Percentiles rank a stretch among this genome's conserved stretches.
Evolutionary conservation across 139 green algal species (phyloP).

Genomic region (Volvox reticuliferus): DNA sequence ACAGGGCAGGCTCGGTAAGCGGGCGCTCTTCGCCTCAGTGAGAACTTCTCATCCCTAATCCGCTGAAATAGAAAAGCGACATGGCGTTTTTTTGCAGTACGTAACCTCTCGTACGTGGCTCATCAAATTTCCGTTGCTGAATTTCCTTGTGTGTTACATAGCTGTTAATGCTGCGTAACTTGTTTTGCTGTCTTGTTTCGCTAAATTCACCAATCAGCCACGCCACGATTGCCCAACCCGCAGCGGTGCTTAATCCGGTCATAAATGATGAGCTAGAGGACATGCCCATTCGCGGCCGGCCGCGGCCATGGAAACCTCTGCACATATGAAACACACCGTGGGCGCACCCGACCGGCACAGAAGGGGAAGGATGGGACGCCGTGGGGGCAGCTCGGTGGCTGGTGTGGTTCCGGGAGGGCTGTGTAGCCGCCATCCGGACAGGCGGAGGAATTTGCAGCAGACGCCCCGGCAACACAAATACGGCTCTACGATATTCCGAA

Average conservation of each 20-base stretch:
- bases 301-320: not conserved
- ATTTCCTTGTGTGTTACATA: not conserved
- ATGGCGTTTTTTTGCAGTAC: not conserved
- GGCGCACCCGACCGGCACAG: not conserved
- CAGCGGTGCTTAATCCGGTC: not conserved
- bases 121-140: not conserved
- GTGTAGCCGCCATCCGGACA: too few species aligned
- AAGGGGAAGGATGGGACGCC: too few species aligned
- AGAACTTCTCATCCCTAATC: not conserved
- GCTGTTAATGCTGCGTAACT: not conserved
- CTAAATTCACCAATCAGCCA: not conserved
- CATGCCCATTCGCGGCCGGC: slow-evolving; percentile 10
- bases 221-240: not conserved
- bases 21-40: not conserved
- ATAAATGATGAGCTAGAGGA: slow-evolving; percentile 10
- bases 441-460: too few species aligned
- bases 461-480: too few species aligned
- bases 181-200: not conserved
- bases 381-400: too few species aligned
- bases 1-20: not conserved
- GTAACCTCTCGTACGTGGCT: not conserved
- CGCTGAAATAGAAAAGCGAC: too few species aligned
- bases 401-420: too few species aligned
- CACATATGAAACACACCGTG: not conserved
- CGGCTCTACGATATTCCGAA: too few species aligned